A percentile compares a stretch with the other conserved stretches of the same genome.
These are phyloP conservation scores for Hymenoscyphus repandus DNA, from an alignment of 2,329 filamentous ascomycete genomes.

Conservation along the genomic window DNA sequence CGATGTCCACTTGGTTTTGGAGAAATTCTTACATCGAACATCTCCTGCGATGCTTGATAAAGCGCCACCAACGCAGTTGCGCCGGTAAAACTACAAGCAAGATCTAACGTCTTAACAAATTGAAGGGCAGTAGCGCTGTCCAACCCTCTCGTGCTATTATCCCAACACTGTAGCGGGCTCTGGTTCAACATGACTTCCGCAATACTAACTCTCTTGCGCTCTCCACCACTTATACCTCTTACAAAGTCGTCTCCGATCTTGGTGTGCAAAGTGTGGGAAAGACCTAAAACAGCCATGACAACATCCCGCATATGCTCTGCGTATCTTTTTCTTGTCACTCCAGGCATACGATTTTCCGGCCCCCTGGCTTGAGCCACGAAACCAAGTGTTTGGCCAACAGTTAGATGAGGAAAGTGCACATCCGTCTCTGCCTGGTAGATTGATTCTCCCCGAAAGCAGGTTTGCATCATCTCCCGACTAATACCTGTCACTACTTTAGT, in stretches of 20 bases:
- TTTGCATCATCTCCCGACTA: slow-evolving; percentile 36
- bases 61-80: slow-evolving; percentile 60
- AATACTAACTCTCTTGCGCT: too few species aligned
- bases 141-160: too few species aligned
- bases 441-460: slow-evolving; percentile 42
- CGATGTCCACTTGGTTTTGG: background rate
- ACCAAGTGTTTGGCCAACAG: slow-evolving; percentile 64
- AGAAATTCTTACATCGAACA: slow-evolving; percentile 14
- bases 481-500: too few species aligned
- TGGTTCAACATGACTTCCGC: too few species aligned
- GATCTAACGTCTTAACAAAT: too few species aligned
- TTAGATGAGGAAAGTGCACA: slow-evolving; percentile 67
- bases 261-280: slow-evolving; percentile 42
- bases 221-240: too few species aligned
- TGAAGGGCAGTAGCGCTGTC: too few species aligned
- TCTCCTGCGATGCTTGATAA: slow-evolving; percentile 47
- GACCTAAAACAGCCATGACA: slow-evolving; percentile 31
- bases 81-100: slow-evolving; percentile 56
- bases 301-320: slow-evolving; percentile 2
- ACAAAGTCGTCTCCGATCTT: too few species aligned
- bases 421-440: slow-evolving; percentile 63
- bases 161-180: too few species aligned
- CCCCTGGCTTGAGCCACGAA: slow-evolving; percentile 59
- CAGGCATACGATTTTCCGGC: background rate
- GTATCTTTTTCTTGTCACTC: background rate